Evolutionary conservation across 805 yeast genomes (phyloP), one percentile per base, ranked within the genome.

Genomic region (Jamesozyma rosinii): DNA sequence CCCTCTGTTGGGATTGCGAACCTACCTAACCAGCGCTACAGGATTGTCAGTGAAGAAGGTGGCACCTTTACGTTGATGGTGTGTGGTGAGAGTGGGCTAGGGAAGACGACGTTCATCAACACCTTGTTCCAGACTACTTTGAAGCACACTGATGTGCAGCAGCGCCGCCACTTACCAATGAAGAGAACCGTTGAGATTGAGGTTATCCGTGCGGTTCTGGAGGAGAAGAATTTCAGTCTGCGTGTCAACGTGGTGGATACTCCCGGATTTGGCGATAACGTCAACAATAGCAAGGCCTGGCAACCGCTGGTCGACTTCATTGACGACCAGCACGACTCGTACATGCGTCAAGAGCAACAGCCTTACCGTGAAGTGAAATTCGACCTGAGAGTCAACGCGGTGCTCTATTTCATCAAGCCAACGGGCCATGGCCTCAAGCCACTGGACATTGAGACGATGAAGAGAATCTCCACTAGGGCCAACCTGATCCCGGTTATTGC

Each of bases 221-320:
- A 81, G 60, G 97, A 89, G 60, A 81, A 84, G 64, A 85, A 83
- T 59, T 84, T 89, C 65, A 74, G 72, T 51, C 74, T 85, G 52
- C 74, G 82, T 49, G 75, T 89, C 50, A 87, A 87, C 52, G 73
- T 89, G 44, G 79, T 89, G 54, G 96, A 88, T 64, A 86, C 96
- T 1, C 95, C 95, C 8, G 96, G 96, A 1, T 86, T 87, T 61
- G 97, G 96, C 47, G 94, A 86, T 61, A 83, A 82, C 61, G 83
- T 87, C 50, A 83, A 88, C 68, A 89, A 88, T 66, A 75, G 74
- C 56, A 81, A 83, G 60, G 74, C 92, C 37, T 87, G 95, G 94
- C 81, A 80, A 46, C 87, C 95, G 32, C 75, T 87, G 53, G 71
- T 83, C 47, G 95, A 86, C 63, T 89, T 86, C 63, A 78, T 89